Evolutionary conservation across 768 basidiomycete genomes (phyloP).

Genomic region (Cystofilobasidium ferigula): DNA sequence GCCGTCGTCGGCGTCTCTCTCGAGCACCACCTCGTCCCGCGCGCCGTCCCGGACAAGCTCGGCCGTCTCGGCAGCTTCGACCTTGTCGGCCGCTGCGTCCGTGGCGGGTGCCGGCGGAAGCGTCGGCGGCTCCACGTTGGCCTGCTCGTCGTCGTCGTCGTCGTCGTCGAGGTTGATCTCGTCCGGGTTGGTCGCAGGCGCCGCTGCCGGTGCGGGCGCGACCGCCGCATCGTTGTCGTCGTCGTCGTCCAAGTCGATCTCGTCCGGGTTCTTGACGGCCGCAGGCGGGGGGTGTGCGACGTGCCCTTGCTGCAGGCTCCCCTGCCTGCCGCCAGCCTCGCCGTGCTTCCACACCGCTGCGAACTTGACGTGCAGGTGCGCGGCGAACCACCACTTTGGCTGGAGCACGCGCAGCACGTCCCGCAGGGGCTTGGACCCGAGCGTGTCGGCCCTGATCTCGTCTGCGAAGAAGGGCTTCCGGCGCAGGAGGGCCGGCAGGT

Average conservation of each 20-base stretch:
- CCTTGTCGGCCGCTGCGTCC: conserved; percentile 28
- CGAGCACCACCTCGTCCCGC: conserved; percentile 35
- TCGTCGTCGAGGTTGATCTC: conserved; percentile 32
- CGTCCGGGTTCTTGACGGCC: conserved; percentile 8
- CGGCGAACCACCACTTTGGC: conserved; percentile 84
- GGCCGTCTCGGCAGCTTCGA: conserved; percentile 26
- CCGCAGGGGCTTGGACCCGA: conserved; percentile 82
- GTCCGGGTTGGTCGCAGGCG: conserved; percentile 32
- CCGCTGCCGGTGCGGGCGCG: conserved; percentile 31
- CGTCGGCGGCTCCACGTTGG: conserved; percentile 9
- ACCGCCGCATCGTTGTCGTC: conserved; percentile 9
- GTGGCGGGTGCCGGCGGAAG: conserved; percentile 31
- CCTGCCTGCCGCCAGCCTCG: conserved; percentile 11
- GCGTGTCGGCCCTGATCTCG: conserved; percentile 55
- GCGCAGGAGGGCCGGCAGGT: conserved; percentile 53
- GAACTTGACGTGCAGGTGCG: conserved; percentile 79
- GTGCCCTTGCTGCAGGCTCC: too few relatives aligned
- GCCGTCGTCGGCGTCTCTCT: conserved; percentile 16
- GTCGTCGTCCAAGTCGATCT: conserved; percentile 27
- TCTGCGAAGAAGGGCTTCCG: conserved; percentile 65
- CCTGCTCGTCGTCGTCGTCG: conserved; percentile 28
- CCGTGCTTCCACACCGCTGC: conserved; percentile 48
- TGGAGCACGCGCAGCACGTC: conserved; percentile 58
- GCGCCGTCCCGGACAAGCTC: conserved; percentile 28
- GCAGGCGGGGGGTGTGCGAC: too few relatives aligned